Evolutionary conservation across 768 basidiomycete species (phyloP).

Genomic region (Lactarius indigo): DNA sequence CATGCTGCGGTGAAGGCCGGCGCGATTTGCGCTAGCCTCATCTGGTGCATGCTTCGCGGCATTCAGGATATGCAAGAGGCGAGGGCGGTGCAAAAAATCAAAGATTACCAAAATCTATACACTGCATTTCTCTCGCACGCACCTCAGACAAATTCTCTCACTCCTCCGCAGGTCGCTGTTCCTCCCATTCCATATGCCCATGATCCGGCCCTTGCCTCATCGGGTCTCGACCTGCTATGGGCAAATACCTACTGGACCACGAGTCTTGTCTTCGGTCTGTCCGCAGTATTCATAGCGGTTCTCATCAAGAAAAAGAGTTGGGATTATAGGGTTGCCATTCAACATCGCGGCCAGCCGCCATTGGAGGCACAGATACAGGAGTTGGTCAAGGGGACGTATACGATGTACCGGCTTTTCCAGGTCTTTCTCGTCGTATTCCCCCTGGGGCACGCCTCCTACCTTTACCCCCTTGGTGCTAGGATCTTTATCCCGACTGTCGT

Average conservation of each 20-base stretch:
- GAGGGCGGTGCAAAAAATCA: not conserved
- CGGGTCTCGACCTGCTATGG: not conserved
- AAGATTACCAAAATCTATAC: not conserved
- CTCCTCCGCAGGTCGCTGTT: not conserved
- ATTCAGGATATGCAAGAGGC: not conserved
- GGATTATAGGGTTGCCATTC: not conserved
- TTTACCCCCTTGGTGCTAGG: not conserved
- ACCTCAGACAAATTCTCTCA: not conserved
- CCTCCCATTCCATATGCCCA: not conserved
- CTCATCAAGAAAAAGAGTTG: not conserved
- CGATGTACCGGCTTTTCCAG: slow-evolving; percentile 1
- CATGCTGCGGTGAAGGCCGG: not conserved
- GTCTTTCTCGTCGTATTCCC: not conserved
- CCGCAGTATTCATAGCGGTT: not conserved
- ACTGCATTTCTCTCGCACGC: not conserved
- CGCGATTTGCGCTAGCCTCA: not conserved
- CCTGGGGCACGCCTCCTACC: not conserved
- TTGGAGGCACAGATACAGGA: not conserved
- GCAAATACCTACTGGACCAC: slow-evolving; percentile 3
- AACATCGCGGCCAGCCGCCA: not conserved
- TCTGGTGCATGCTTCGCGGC: not conserved
- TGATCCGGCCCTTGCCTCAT: not conserved
- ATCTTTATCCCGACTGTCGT: not conserved
- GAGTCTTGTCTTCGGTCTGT: slow-evolving; percentile 1
- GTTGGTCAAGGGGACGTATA: not conserved